Percentiles rank a stretch among this genome's conserved stretches.
phyloP scores from a whole-genome alignment of 1,139 yeast species.

The Taiozyma sp. region DNA sequence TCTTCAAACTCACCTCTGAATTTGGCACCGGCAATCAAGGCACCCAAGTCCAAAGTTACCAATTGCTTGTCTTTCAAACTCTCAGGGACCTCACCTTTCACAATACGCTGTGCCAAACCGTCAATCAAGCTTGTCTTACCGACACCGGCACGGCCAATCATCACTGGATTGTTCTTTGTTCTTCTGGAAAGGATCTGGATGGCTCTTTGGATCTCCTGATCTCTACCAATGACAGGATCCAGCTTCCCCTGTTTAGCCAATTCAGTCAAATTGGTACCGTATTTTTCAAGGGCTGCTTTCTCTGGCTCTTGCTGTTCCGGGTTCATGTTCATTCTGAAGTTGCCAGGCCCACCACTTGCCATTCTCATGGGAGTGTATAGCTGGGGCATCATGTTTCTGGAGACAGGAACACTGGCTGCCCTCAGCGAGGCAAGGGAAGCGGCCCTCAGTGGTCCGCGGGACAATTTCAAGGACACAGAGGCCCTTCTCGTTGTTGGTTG shows the following conservation, averaged over 20 bases:
- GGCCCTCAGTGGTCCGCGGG: neutral
- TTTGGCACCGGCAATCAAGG: conserved; percentile 90
- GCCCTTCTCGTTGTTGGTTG: conserved; percentile 1
- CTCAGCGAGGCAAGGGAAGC: neutral
- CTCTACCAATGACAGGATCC: conserved; percentile 96
- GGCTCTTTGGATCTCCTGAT: conserved; percentile 89
- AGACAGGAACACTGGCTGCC: neutral
- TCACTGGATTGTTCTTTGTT: conserved; percentile 90
- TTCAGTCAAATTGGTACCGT: conserved; percentile 83
- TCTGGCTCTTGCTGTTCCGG: conserved; percentile 41
- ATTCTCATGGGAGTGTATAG: conserved; percentile 6
- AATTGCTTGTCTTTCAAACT: conserved; percentile 82
- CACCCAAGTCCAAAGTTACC: conserved; percentile 81
- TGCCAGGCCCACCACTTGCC: conserved; percentile 18
- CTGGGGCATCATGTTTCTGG: neutral
- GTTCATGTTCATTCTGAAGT: conserved; percentile 32
- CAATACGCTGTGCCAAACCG: conserved; percentile 90
- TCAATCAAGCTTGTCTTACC: conserved; percentile 97
- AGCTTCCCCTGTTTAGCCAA: conserved; percentile 86
- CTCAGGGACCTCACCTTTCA: conserved; percentile 92
- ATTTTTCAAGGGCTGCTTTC: conserved; percentile 78
- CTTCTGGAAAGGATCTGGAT: conserved; percentile 88
- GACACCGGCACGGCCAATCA: conserved; percentile 95
- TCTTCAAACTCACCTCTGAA: conserved; percentile 96
- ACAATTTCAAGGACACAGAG: neutral